A percentile compares a stretch with the other conserved stretches of the same genome.
phyloP scores from a whole-genome alignment of 768 basidiomycete genomes.

The Tricholoma matsutake region DNA sequence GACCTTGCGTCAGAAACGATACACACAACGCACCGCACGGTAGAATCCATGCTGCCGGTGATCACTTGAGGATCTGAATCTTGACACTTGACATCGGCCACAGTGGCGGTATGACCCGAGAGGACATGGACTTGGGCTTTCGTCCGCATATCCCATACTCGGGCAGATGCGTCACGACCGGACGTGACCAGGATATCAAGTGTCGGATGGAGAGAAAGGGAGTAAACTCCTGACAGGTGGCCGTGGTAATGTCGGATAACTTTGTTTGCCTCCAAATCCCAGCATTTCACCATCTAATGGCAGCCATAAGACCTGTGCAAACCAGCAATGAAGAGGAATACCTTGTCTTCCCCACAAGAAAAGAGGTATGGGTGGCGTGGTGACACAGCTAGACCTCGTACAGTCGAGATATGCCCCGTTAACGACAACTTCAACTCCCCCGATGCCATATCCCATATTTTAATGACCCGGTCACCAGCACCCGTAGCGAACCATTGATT shows the following conservation, averaged over 20 bases:
- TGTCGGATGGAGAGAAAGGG: slow-evolving; percentile 89
- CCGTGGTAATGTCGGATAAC: slow-evolving; percentile 99
- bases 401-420: slow-evolving; percentile 97
- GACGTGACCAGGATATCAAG: slow-evolving; percentile 93
- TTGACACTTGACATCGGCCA: slow-evolving; percentile 94
- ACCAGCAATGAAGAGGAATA: slow-evolving; percentile 23
- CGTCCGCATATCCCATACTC: slow-evolving; percentile 99
- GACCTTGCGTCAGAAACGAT: not conserved
- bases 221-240: slow-evolving; percentile 96
- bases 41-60: slow-evolving; percentile 98
- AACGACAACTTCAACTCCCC: slow-evolving; percentile 97
- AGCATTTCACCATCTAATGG: slow-evolving; percentile 96
- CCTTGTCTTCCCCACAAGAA: slow-evolving; percentile 98
- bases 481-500: slow-evolving; percentile 99
- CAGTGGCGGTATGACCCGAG: slow-evolving; percentile 90
- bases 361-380: slow-evolving; percentile 95
- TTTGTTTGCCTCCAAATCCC: slow-evolving; percentile 99
- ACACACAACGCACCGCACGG: slow-evolving; percentile 61
- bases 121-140: slow-evolving; percentile 95
- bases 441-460: slow-evolving; percentile 97
- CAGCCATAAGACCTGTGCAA: not conserved
- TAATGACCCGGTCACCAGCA: slow-evolving; percentile 96
- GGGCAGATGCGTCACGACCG: slow-evolving; percentile 93
- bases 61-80: slow-evolving; percentile 98
- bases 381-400: slow-evolving; percentile 91